Evolutionary conservation across 2,329 filamentous ascomycete species (phyloP), one percentile per base, ranked within the genome.

Genomic region (Lecanoromycetidae sp.): DNA sequence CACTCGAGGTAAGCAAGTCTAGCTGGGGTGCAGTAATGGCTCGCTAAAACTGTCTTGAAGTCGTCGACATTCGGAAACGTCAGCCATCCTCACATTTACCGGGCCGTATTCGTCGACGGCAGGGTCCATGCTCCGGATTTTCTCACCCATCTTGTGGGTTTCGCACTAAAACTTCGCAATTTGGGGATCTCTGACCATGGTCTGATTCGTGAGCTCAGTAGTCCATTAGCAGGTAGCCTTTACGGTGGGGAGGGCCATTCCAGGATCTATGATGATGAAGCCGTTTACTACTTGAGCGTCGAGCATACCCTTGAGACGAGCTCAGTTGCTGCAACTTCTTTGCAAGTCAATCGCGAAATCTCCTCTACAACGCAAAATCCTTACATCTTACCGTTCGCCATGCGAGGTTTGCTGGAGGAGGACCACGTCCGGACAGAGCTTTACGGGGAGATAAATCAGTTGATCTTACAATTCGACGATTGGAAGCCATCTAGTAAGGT

Each of bases 91-190:
- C 88, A 95, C 62, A 90, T 96, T 49, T 94, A 87, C 62, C 81
- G 91, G 23, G 86, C 88, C n/a, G 87, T 94, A 13, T 96, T 96
- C 61, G 84, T 98, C 45, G 90, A 98, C 63, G 86, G 88, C 22
- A 80, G 88, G 50, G 75, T 95, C 27, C 90, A 96, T 61, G 84
- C 88, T 0, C 87, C 88, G 2, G 88, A 94, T 62, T 98, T 98
- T 60, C 81, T 98, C 42, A 86, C 87, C 2, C 86, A 94, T 58
- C 76, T 98, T 2, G 82, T 98, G 36, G 88, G 87, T 38, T 95
- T 98, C 61, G 83, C 85, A 0, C 76, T 96, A 54, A 96, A 95
- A 59, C 74, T 98, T 8, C 85, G 91, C 45, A 98, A 98, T 60
- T 76, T 95, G 1, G 91, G 91, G 27, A 76, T 96, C 20, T 82